Conservation (phyloP, 768 basidiomycete species). For the Artomyces pyxidatus region DNA sequence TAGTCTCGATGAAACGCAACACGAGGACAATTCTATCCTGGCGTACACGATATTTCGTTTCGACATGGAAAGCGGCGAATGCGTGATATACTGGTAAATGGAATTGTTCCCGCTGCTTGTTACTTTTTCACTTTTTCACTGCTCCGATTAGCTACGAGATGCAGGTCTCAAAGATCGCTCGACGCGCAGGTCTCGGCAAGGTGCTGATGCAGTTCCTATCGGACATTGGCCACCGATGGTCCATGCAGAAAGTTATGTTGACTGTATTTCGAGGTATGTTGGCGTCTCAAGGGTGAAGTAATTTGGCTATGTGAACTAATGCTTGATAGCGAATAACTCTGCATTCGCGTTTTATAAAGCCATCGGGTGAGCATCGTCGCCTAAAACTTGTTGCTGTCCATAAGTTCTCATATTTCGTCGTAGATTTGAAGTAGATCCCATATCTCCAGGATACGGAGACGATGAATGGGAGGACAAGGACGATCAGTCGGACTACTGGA, state of each 20-base stretch:
- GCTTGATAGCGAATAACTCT: conserved; percentile 32
- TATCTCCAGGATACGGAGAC: conserved; percentile 38
- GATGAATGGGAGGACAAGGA: conserved; percentile 25
- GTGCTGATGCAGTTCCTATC: conserved; percentile 41
- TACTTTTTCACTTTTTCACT: background rate
- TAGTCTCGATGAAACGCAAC: conserved; percentile 6
- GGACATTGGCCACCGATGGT: conserved; percentile 40
- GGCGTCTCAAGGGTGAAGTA: no score
- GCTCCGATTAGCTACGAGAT: conserved; percentile 58
- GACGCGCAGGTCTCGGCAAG: conserved; percentile 53
- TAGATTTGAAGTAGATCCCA: conserved; percentile 48
- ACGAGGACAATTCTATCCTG: conserved; percentile 20
- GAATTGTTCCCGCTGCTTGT: conserved; percentile 6
- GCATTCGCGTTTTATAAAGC: conserved; percentile 46
- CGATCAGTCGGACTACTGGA: conserved; percentile 28
- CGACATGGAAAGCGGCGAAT: conserved; percentile 52
- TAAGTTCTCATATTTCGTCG: background rate
- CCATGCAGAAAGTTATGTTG: conserved; percentile 65
- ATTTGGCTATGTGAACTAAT: no score
- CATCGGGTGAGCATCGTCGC: conserved; percentile 45
- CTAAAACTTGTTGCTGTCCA: background rate
- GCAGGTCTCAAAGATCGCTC: conserved; percentile 41
- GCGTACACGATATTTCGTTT: conserved; percentile 60
- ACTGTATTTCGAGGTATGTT: conserved; percentile 70
- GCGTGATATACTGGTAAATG: conserved; percentile 67